Base-by-base conservation (phyloP, 139 green algal genomes). In the Haematococcus lacustris region DNA sequence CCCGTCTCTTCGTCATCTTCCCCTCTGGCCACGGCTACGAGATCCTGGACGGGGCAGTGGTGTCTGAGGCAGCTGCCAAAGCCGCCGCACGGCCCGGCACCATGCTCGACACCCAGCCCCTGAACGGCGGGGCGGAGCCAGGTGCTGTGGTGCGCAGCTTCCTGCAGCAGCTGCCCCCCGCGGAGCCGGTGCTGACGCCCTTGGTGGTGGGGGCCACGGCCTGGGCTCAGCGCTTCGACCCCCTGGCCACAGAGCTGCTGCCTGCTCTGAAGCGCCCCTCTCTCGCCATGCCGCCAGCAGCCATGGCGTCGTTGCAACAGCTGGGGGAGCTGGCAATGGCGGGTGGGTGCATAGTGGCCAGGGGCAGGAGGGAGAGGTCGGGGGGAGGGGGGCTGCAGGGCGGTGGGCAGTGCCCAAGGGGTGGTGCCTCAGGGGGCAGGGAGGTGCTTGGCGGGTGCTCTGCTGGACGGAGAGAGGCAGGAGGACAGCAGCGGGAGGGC, bases 1-100 rank as follows among this genome's bases (percentile, higher is more conserved):
- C 85, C 0, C 80, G 85, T n/a, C 38, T 90, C 53, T 88, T 90
- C 76, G 77, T 90, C 5, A 34, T 87, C 6, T 78, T 73, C 32
- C 59, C 40, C 28, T 68, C 66, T 32, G 80, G 82, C 25, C 53
- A 73, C 3, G 85, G 82, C 9, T 84, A 74, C 51, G 85, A 90
- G 65, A 51, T 88, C 1, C 64, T 90, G 3, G 72, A 76, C n/a
- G 43, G 38, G 32, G 62, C 62, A 0, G 53, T 74, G 28, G 73
- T 83, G 39, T 43, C 59, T 21, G 57, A 53, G 21, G 63, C 13
- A 21, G n/a, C 28, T 28, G 39, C 67, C 7, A n/a, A 35, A 3
- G 64, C 64, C 3, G 37, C 51, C 3, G 9, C 30, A 25, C 40
- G 26, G 30, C 60, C 62, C 38, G 30, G 30, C 37, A 40, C 53